Conservation (phyloP, 805 yeast genomes). For the Kuraishia cidri region DNA sequence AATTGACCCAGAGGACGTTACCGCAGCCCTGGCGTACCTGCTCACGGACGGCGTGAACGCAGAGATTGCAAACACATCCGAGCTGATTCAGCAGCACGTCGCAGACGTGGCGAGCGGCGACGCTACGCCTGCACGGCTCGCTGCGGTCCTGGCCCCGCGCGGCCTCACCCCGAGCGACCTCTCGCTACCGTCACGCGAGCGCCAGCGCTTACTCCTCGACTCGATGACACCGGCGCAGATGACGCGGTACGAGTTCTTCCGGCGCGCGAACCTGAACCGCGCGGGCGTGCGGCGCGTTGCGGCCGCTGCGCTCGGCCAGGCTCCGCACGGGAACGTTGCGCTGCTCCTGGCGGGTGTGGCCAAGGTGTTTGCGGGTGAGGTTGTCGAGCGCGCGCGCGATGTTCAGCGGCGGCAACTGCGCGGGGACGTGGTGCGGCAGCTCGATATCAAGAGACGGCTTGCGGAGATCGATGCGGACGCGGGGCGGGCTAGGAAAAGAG, state of each 20-base stretch:
- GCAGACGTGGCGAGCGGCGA: no score
- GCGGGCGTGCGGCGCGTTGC: slow-evolving; percentile 77
- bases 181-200: no score
- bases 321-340: slow-evolving; percentile 71
- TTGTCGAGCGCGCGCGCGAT: slow-evolving; percentile 72
- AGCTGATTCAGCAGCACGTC: no score
- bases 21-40: no score
- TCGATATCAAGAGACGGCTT: slow-evolving; percentile 1
- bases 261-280: slow-evolving; percentile 68
- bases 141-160: no score
- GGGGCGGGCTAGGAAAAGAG: slow-evolving; percentile 27
- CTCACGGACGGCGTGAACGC: no score
- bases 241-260: slow-evolving; percentile 78
- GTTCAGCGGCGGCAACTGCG: slow-evolving; percentile 51
- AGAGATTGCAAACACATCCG: no score
- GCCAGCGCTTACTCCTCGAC: no score
- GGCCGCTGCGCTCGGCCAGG: slow-evolving; percentile 69
- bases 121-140: no score
- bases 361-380: slow-evolving; percentile 84
- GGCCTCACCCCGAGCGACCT: no score
- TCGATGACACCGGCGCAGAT: slow-evolving; percentile 76
- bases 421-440: slow-evolving; percentile 16
- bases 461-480: slow-evolving; percentile 21
- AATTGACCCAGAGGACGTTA: no score
- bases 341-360: slow-evolving; percentile 80